phyloP scores from a whole-genome alignment of 257 asterid species.

The Linaria vulgaris region DNA sequence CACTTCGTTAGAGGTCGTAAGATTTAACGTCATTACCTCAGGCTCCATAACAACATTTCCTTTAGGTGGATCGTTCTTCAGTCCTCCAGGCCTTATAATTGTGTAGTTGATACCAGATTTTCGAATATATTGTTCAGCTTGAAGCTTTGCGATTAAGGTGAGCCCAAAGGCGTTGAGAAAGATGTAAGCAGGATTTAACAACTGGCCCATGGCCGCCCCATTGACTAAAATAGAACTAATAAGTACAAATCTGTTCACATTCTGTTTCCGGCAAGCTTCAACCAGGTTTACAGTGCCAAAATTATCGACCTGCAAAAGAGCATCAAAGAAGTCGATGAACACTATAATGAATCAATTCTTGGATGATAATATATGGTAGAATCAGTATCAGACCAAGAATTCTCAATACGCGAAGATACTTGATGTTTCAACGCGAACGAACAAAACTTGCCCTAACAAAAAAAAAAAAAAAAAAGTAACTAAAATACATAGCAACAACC shows the following conservation, averaged over 20 bases:
- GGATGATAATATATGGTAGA: background rate
- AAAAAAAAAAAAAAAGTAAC: conserved; percentile 6
- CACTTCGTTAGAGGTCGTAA: background rate
- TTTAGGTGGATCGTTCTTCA: conserved; percentile 73
- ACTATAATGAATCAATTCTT: background rate
- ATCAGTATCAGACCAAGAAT: background rate
- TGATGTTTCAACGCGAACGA: background rate
- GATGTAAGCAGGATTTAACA: conserved; percentile 82
- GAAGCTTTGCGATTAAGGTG: conserved; percentile 86
- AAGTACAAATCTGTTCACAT: conserved; percentile 75
- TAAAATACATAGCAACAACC: conserved; percentile 36
- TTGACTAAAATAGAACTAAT: conserved; percentile 88
- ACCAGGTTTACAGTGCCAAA: conserved; percentile 93
- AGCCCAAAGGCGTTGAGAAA: conserved; percentile 86
- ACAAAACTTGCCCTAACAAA: background rate
- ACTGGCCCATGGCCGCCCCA: conserved; percentile 98
- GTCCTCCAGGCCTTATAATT: conserved; percentile 89
- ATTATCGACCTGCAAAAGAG: conserved; percentile 72
- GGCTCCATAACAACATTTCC: conserved; percentile 93
- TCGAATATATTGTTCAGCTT: conserved; percentile 79
- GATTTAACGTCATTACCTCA: conserved; percentile 51
- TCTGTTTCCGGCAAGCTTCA: conserved; percentile 81
- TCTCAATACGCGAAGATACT: background rate
- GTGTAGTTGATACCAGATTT: conserved; percentile 96
- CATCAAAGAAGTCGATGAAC: conserved; percentile 15